These are phyloP conservation scores for Tardiomyces depauwii DNA, from an alignment of 1,139 yeast genomes.

Conservation along the genomic window DNA sequence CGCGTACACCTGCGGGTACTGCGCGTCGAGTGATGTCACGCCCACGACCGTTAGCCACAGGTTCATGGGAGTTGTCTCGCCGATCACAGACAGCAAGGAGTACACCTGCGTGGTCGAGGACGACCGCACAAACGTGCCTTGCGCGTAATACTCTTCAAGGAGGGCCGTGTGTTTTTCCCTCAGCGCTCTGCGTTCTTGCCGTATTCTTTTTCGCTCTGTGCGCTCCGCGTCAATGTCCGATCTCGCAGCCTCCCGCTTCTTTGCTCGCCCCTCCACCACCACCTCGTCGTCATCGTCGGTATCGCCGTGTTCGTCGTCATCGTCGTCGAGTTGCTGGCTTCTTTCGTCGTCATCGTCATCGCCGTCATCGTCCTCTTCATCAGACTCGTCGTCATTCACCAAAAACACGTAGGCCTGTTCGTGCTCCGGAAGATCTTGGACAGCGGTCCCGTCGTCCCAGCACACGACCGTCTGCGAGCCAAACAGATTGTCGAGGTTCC, in stretches of 20 bases:
- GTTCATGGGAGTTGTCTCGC: slow-evolving; percentile 57
- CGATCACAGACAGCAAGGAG: slow-evolving; percentile 67
- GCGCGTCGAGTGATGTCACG: slow-evolving; percentile 66
- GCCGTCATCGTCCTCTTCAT: slow-evolving; percentile 5
- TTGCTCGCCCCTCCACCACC: neutral
- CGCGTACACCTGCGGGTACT: slow-evolving; percentile 68
- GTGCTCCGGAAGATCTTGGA: slow-evolving; percentile 12
- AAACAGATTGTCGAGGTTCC: slow-evolving; percentile 89
- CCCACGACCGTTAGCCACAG: slow-evolving; percentile 90
- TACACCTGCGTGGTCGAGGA: slow-evolving; percentile 74
- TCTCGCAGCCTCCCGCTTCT: slow-evolving; percentile 17
- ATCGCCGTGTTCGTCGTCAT: slow-evolving; percentile 26
- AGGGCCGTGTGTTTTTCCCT: slow-evolving; percentile 37
- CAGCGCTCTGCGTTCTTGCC: slow-evolving; percentile 17
- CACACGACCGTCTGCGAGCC: slow-evolving; percentile 75
- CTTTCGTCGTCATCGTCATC: slow-evolving; percentile 9
- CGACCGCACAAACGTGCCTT: slow-evolving; percentile 69
- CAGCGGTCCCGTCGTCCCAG: slow-evolving; percentile 70
- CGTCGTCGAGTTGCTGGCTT: slow-evolving; percentile 21
- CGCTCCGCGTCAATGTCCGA: slow-evolving; percentile 17
- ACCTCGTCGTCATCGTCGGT: slow-evolving; percentile 6
- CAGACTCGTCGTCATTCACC: slow-evolving; percentile 9
- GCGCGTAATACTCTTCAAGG: slow-evolving; percentile 62
- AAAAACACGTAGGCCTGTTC: slow-evolving; percentile 19
- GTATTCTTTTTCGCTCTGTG: neutral